phyloP scores from a whole-genome alignment of 2,329 filamentous ascomycete genomes.

The Anthostomella pinea region DNA sequence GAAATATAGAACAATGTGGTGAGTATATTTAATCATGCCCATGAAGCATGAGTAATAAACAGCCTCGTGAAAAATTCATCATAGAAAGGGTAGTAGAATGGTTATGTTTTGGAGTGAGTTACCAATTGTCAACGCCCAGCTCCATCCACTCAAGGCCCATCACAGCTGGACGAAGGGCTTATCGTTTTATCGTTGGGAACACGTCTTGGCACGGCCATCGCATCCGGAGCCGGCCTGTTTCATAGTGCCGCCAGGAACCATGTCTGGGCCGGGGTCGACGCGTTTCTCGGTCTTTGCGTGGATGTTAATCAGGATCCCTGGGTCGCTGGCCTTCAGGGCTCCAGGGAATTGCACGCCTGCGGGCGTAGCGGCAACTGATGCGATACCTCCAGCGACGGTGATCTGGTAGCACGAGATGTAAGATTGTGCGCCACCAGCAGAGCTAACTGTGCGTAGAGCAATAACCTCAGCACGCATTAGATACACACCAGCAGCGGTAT shows the following conservation, averaged over 20 bases:
- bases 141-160: no score
- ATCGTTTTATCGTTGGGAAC: no score
- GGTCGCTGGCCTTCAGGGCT: slow-evolving; percentile 42
- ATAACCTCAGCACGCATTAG: slow-evolving; percentile 45
- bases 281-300: slow-evolving; percentile 40
- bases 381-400: slow-evolving; percentile 27
- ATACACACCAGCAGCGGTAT: slow-evolving; percentile 42
- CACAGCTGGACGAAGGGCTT: no score
- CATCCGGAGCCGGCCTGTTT: slow-evolving; percentile 40
- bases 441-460: slow-evolving; percentile 40
- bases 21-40: no score
- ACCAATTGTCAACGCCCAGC: no score
- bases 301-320: slow-evolving; percentile 48
- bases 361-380: slow-evolving; percentile 29
- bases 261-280: slow-evolving; percentile 41
- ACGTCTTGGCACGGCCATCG: slow-evolving; percentile 39
- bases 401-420: slow-evolving; percentile 34
- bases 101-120: no score
- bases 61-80: no score
- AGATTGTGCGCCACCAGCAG: slow-evolving; percentile 30
- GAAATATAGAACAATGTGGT: no score
- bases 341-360: slow-evolving; percentile 39
- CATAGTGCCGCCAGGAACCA: slow-evolving; percentile 39
- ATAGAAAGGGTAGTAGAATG: no score
- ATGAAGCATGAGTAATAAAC: no score